phyloP scores from a whole-genome alignment of 352 stramenopile species.

The Pythium dissimile region DNA sequence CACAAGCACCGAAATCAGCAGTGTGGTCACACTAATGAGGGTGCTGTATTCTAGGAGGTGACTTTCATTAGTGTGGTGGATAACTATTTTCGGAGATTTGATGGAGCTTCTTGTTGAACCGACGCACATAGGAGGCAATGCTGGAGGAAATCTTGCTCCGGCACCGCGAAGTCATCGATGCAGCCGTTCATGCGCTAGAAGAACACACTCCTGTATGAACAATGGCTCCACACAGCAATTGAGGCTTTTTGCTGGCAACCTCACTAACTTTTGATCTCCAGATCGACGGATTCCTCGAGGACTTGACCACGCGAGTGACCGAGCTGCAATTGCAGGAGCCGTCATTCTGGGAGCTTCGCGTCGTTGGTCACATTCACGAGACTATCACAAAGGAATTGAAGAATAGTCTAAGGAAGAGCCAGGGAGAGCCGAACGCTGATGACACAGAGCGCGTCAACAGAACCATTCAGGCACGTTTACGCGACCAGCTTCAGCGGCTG shows the following conservation, averaged over 20 bases:
- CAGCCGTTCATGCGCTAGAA: constrained; percentile 26
- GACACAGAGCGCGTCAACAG: neutral
- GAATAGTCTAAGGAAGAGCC: neutral
- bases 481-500: neutral
- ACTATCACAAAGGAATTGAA: constrained; percentile 16
- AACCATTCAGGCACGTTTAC: neutral
- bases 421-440: neutral
- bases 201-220: constrained; percentile 25
- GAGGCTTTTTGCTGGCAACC: no score
- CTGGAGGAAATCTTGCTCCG: constrained; percentile 48
- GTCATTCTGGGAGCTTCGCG: constrained; percentile 49
- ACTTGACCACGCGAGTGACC: constrained; percentile 28
- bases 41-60: neutral
- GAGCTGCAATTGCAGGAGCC: constrained; percentile 34
- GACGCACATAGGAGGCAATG: neutral
- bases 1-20: no score
- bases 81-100: neutral
- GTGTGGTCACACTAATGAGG: no score
- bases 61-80: constrained; percentile 3
- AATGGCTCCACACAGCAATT: neutral
- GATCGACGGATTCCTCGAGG: constrained; percentile 17
- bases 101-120: constrained; percentile 9
- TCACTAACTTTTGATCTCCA: neutral
- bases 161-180: constrained; percentile 38
- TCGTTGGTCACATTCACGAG: constrained; percentile 37